phyloP scores from a whole-genome alignment of 2,329 filamentous ascomycete species.

The Ramularia endophylla region DNA sequence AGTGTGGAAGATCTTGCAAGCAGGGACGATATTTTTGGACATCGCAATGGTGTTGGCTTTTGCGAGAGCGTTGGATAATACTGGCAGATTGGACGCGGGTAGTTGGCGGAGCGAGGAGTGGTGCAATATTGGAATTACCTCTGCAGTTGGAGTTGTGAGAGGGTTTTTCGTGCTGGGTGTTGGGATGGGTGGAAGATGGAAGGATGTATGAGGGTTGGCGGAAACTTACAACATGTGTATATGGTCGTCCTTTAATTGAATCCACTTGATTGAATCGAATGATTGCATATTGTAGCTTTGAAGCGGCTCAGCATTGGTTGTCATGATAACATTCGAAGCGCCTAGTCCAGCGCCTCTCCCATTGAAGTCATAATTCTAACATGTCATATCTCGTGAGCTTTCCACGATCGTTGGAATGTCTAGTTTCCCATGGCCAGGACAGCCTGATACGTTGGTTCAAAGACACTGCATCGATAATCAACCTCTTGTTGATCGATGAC shows the following conservation, averaged over 20 bases:
- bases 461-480: constrained; percentile 26
- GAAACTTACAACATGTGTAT: too few species aligned
- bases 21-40: constrained; percentile 4
- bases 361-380: too few species aligned
- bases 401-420: too few species aligned
- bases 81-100: neutral
- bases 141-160: constrained; percentile 1
- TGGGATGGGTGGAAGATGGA: neutral
- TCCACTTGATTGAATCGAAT: too few species aligned
- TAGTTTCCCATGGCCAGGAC: neutral
- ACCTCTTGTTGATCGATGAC: constrained; percentile 25
- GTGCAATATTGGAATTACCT: constrained; percentile 1
- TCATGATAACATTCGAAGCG: too few species aligned
- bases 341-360: too few species aligned
- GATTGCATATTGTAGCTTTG: too few species aligned
- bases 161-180: constrained; percentile 1
- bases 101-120: constrained; percentile 3
- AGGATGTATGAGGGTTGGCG: too few species aligned
- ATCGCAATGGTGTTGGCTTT: constrained; percentile 2
- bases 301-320: too few species aligned
- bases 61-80: constrained; percentile 2
- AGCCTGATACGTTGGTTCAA: constrained; percentile 17
- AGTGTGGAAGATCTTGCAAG: constrained; percentile 7
- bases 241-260: too few species aligned
- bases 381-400: too few species aligned